Conservation (phyloP, 2,329 filamentous ascomycete species). For the Mycosphaerelloides madeirae region DNA sequence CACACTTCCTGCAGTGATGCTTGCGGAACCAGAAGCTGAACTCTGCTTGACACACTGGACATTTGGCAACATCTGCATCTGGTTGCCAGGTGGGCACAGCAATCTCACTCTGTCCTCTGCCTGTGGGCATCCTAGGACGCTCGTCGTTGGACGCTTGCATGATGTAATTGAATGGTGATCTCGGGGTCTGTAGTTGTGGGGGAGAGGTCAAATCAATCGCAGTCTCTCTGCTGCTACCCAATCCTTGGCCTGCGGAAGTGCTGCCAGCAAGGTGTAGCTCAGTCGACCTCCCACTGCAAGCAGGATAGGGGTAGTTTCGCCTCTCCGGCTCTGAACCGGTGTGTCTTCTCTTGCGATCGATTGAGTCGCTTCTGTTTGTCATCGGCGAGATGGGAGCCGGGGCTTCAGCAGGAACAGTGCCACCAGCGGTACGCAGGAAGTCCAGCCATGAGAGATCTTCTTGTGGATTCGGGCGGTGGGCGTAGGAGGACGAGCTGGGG, state of each 20-base stretch:
- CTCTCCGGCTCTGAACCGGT: constrained; percentile 22
- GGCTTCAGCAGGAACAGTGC: constrained; percentile 11
- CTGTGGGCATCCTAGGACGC: too few species aligned
- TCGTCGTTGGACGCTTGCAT: constrained; percentile 1
- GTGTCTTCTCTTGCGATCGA: constrained; percentile 28
- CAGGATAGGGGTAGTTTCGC: constrained; percentile 21
- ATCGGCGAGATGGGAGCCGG: not conserved
- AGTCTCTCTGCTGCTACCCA: constrained; percentile 13
- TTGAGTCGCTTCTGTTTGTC: constrained; percentile 14
- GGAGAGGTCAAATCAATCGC: constrained; percentile 26
- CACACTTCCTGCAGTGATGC: constrained; percentile 95
- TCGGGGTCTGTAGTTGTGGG: constrained; percentile 1
- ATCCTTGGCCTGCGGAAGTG: too few species aligned
- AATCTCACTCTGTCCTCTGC: constrained; percentile 38
- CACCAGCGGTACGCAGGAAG: constrained; percentile 23
- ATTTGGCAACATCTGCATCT: constrained; percentile 73
- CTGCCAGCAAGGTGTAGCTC: too few species aligned
- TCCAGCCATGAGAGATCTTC: constrained; percentile 23
- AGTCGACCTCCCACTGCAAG: not conserved
- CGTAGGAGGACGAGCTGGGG: constrained; percentile 1
- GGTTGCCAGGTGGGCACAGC: constrained; percentile 79
- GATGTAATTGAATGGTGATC: constrained; percentile 1
- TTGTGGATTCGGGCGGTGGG: constrained; percentile 5
- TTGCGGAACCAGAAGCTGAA: constrained; percentile 86
- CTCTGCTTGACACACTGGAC: constrained; percentile 73